Base-by-base conservation (phyloP, 345 rosid species). In the Citrus mangshanensis region DNA sequence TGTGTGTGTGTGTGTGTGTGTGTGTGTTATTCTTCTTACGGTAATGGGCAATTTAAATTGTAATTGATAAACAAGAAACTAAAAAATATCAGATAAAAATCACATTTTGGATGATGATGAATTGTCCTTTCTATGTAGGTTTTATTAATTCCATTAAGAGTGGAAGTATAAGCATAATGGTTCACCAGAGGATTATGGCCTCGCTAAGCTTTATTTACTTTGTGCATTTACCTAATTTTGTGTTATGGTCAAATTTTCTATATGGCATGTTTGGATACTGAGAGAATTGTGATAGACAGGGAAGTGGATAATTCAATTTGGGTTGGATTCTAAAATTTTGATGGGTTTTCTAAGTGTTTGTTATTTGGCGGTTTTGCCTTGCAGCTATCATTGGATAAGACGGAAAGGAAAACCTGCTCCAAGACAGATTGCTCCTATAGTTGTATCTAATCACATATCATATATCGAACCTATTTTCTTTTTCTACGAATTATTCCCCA, bases 341-440 rank as follows among this genome's bases (percentile, higher is more conserved):
- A 18, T 40, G 21, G 10, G 76, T 74, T 38, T 38, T 49, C 46
- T 46, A 14, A 75, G 70, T 68, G 42, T 27, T 73, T 28, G 55
- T 54, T 70, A 12, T 28, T 24, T 78, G 46, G 49, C 68, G 22
- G 1, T 58, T 60, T 22, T 34, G 63, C 1, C 38, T 1, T 87
- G 87, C 85, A 96, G 99, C 40, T 96, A 96, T 82, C 99, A 96
- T 28, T 96, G 99, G 99, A 93, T 96, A 80, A 82, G 87, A 81
- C 77, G 98, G 69, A 96, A 91, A 86, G 99, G 99, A 68, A 94
- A 89, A 83, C 95, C 97, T 54, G 97, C 95, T 62, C 91, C 94
- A 0, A 87, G 98, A 60, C 97, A 91, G 82, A 78, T 89, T 68
- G 99, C 98, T 62, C 98, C 99, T 8, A 89, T 96, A 40, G 89